Evolutionary conservation across 441 rosid genomes (phyloP).

Genomic region (Eutrema salsugineum): DNA sequence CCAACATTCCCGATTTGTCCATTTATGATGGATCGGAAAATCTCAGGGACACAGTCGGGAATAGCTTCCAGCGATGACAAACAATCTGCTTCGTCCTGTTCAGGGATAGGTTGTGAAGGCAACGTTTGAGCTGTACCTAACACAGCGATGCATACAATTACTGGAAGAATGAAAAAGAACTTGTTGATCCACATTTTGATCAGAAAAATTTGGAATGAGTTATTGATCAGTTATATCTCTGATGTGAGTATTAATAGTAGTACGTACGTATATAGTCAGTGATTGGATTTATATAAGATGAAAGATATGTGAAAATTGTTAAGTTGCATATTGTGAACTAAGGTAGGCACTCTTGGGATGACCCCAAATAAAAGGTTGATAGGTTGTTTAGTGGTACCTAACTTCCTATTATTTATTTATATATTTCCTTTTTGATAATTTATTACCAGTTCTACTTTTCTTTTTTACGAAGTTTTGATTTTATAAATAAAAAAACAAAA

Average conservation of each 20-base stretch:
- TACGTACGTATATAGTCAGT: background rate
- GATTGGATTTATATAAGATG: background rate
- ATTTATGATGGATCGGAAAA: conserved; percentile 6
- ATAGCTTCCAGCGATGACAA: conserved; percentile 20
- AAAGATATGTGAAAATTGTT: background rate
- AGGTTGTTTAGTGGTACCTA: conserved; percentile 14
- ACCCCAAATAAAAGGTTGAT: conserved; percentile 5
- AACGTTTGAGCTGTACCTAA: background rate
- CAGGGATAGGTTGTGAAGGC: background rate
- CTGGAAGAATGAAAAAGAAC: background rate
- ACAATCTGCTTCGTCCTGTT: background rate
- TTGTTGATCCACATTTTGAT: conserved; percentile 19
- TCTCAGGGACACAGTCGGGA: conserved; percentile 21
- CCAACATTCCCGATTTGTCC: conserved; percentile 10
- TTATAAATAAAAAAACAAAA: background rate
- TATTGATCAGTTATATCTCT: background rate
- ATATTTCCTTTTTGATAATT: background rate
- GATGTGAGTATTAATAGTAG: background rate
- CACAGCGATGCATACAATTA: background rate
- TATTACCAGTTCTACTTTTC: background rate
- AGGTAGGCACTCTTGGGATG: conserved; percentile 22
- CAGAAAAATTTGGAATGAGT: background rate
- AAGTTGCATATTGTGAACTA: background rate
- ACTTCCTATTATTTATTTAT: background rate
- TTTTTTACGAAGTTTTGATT: background rate